A percentile compares a stretch with the other conserved stretches of the same genome.
Conservation (phyloP, 768 basidiomycete species). For the Coprinellus micaceus region DNA sequence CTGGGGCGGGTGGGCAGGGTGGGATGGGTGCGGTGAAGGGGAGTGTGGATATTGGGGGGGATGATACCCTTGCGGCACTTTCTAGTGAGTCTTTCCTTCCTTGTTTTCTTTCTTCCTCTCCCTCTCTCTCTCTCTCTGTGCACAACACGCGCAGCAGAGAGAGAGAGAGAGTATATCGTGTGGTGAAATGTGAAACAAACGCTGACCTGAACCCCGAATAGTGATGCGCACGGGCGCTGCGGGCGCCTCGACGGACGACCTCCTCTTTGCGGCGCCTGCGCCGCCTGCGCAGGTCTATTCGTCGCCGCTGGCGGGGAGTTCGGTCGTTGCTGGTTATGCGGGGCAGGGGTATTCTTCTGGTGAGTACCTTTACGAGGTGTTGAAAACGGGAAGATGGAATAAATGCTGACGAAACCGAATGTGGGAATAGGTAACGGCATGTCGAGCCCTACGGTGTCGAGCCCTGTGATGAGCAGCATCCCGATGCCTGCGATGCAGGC, state of each 20-base stretch:
- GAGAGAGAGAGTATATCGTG: too few species aligned
- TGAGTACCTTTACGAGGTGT: too few species aligned
- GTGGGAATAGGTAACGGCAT: background rate
- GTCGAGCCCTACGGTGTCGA: conserved; percentile 3
- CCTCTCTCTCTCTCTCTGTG: too few species aligned
- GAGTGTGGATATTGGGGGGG: conserved; percentile 37
- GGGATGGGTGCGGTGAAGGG: conserved; percentile 25
- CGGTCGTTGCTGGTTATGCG: too few species aligned
- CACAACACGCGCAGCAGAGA: too few species aligned
- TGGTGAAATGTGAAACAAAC: too few species aligned
- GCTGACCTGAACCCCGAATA: too few species aligned
- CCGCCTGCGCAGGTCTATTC: background rate
- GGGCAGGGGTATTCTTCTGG: too few species aligned
- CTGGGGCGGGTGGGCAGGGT: conserved; percentile 21
- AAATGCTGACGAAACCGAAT: background rate
- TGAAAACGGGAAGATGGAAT: too few species aligned
- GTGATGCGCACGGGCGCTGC: conserved; percentile 62
- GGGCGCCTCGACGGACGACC: conserved; percentile 33
- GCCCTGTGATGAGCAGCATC: conserved; percentile 31
- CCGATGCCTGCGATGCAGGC: conserved; percentile 23
- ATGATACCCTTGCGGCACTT: conserved; percentile 57
- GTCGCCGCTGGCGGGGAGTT: too few species aligned
- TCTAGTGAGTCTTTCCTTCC: conserved; percentile 42
- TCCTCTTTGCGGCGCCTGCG: conserved; percentile 39
- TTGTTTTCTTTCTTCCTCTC: background rate